Evolutionary conservation across 2,329 filamentous ascomycete genomes (phyloP).

Genomic region (Curvularia eragrostidis): DNA sequence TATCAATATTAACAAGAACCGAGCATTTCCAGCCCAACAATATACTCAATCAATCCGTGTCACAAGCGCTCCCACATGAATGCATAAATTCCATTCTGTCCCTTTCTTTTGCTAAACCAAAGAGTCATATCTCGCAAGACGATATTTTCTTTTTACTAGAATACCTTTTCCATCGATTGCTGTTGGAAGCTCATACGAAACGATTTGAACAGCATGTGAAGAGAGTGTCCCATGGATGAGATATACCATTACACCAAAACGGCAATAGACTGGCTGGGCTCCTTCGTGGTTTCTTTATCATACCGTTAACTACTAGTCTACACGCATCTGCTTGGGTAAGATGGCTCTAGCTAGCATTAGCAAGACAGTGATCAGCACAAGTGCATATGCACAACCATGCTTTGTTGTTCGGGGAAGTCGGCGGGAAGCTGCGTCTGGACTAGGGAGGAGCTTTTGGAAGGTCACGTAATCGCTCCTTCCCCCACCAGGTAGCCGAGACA

Average conservation of each 20-base stretch:
- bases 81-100: neutral
- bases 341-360: neutral
- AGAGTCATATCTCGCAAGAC: neutral
- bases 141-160: neutral
- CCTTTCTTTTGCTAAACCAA: neutral
- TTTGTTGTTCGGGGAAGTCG: neutral
- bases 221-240: neutral
- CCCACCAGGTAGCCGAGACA: slow-evolving; percentile 1
- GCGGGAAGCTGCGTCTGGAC: neutral
- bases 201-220: neutral
- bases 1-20: neutral
- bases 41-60: neutral
- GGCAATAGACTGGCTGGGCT: neutral
- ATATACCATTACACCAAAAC: neutral
- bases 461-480: neutral
- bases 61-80: neutral
- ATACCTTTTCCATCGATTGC: neutral
- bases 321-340: neutral
- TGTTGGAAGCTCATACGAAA: neutral
- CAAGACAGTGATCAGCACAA: neutral
- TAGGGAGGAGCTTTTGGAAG: neutral
- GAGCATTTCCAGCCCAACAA: neutral
- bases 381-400: neutral
- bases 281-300: neutral
- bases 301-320: neutral